Base-by-base conservation (phyloP, 1,139 yeast genomes). In the Yamadazyma dendronema region DNA sequence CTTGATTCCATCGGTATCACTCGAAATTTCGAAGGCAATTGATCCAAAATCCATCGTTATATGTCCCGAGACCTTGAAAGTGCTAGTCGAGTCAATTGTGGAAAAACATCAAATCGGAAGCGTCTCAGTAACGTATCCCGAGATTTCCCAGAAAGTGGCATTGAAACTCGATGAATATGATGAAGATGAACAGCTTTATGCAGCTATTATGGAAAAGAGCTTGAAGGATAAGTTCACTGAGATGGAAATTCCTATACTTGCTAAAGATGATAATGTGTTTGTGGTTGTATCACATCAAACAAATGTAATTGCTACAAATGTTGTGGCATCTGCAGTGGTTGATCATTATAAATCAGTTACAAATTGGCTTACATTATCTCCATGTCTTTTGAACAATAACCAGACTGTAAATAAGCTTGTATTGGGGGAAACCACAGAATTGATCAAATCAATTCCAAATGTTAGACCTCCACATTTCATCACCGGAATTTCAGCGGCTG, bases 181-280 rank as follows among this genome's bases (percentile, higher is more conserved):
- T 41, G 83, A 77, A 44, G 78, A 74, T 34, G 81, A 74, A 48
- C 83, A 78, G 45, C 60, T 78, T 30, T 78, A 77, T 48, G 46
- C 58, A 10, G 65, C 72, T 1, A 59, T 59, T 6, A 52, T 48
- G 38, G 43, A 44, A 30, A 54, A 50, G 29, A 50, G 57, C 17
- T 41, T 52, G 22, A 49, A 48, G 12, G 42, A 54, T 11, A 57
- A 52, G 35, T 66, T 54, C 44, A 52, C 58, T 5, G 45, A 47
- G 8, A 26, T 44, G 4, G 50, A 42, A 5, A 50, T 66, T n/a
- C 65, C 68, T 2, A 50, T 69, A 17, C 30, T 44, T 40, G 30
- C 41, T 39, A 12, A 51, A 23, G 37, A 41, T 2, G 37, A 42
- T 7, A 22, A 39, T 15, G 17, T 54, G 13, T 38, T 54, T 3